These are phyloP conservation scores for Croton laevigatus DNA, from an alignment of 441 rosid genomes.

Conservation along the genomic window DNA sequence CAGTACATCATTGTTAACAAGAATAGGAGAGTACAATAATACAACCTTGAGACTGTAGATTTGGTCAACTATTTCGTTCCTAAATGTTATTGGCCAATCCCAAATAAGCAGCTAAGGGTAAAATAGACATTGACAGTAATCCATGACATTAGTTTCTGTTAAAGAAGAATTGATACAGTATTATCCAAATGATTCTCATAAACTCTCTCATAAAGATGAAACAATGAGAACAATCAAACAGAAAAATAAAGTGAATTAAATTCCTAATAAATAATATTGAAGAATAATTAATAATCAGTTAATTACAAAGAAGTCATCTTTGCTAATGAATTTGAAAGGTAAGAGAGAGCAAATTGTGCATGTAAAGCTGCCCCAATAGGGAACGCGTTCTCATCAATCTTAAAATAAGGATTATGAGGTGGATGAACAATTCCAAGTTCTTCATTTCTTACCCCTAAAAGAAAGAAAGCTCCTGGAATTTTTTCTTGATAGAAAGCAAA, in stretches of 20 bases:
- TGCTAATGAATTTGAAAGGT: slow-evolving; percentile 26
- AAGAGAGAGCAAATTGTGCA: slow-evolving; percentile 46
- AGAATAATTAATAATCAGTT: not conserved
- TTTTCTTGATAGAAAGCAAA: slow-evolving; percentile 48
- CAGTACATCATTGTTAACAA: too few species aligned
- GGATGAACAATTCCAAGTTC: slow-evolving; percentile 32
- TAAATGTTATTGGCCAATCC: too few species aligned
- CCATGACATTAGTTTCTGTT: too few species aligned
- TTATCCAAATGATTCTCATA: too few species aligned
- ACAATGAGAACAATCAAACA: not conserved
- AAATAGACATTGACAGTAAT: not conserved
- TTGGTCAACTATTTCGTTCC: too few species aligned
- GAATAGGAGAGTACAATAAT: too few species aligned
- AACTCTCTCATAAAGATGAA: too few species aligned
- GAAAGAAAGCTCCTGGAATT: slow-evolving; percentile 44
- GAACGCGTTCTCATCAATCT: slow-evolving; percentile 51
- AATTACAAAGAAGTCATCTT: not conserved
- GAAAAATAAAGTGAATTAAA: not conserved
- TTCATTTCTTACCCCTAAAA: slow-evolving; percentile 45
- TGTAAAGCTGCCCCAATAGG: slow-evolving; percentile 51
- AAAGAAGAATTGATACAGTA: not conserved
- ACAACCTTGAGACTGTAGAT: too few species aligned
- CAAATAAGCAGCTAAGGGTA: too few species aligned
- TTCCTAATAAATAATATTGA: not conserved
- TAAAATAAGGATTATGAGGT: slow-evolving; percentile 50